phyloP scores from a whole-genome alignment of 495 filamentous ascomycete genomes.

The Rhypophila decipiens region DNA sequence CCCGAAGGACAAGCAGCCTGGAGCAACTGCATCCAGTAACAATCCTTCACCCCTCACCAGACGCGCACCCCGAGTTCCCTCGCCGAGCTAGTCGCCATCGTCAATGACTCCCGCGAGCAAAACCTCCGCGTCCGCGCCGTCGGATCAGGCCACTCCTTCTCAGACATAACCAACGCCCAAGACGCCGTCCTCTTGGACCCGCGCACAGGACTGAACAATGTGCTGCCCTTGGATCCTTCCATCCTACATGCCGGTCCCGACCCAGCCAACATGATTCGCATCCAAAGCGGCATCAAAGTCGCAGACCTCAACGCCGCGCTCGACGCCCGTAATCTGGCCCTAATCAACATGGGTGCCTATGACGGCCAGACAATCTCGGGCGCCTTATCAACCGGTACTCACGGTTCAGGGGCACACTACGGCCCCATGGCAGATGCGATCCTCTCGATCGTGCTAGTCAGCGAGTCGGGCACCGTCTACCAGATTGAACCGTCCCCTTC shows the following conservation, averaged over 20 bases:
- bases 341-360: slow-evolving; percentile 13
- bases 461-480: slow-evolving; percentile 10
- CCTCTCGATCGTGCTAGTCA: slow-evolving; percentile 9
- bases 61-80: no score
- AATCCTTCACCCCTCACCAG: no score
- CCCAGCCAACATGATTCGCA: slow-evolving; percentile 3
- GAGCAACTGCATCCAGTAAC: no score
- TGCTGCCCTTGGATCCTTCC: background rate
- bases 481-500: slow-evolving; percentile 10
- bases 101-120: slow-evolving; percentile 6
- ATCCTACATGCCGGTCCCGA: slow-evolving; percentile 1
- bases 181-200: slow-evolving; percentile 7
- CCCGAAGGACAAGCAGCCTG: no score
- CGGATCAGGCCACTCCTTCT: slow-evolving; percentile 12
- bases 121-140: slow-evolving; percentile 5
- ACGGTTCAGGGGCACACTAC: slow-evolving; percentile 7
- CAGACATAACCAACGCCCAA: slow-evolving; percentile 6
- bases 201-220: background rate
- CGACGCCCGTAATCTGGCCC: slow-evolving; percentile 1
- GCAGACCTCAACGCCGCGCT: slow-evolving; percentile 6
- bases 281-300: slow-evolving; percentile 10
- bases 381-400: slow-evolving; percentile 11
- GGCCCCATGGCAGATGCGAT: slow-evolving; percentile 8
- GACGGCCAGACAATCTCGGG: slow-evolving; percentile 12
- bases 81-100: slow-evolving; percentile 6